These are phyloP conservation scores for Boletus mariae DNA, from an alignment of 1,284 basidiomycete genomes.

Conservation along the genomic window DNA sequence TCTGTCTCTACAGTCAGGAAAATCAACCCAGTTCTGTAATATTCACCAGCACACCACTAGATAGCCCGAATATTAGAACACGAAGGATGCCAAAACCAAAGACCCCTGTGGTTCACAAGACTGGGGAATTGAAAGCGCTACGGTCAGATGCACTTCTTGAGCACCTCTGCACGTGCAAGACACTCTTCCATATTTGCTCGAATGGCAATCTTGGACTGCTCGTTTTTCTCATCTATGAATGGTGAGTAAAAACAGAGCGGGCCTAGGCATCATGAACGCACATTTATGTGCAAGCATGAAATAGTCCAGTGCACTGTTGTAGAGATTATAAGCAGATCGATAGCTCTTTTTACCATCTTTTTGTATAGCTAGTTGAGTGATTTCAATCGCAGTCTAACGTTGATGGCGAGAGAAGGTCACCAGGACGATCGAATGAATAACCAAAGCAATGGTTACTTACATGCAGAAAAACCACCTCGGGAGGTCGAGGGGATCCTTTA, in stretches of 20 bases:
- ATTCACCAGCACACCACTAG: background rate
- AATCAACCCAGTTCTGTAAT: too few relatives aligned
- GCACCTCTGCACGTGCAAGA: conserved; percentile 87
- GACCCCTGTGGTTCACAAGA: background rate
- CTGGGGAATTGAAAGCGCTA: background rate
- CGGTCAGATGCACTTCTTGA: conserved; percentile 59
- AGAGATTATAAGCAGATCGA: conserved; percentile 87
- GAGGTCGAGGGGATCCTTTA: conserved; percentile 9
- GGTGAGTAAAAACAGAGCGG: background rate
- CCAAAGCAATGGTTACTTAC: conserved; percentile 1
- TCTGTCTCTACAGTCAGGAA: too few relatives aligned
- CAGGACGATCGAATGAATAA: background rate
- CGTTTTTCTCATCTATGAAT: conserved; percentile 86
- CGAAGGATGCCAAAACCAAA: background rate
- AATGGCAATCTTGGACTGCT: conserved; percentile 85
- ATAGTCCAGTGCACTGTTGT: conserved; percentile 93
- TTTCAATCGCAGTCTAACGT: conserved; percentile 79
- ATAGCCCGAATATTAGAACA: too few relatives aligned
- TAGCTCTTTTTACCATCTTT: conserved; percentile 92
- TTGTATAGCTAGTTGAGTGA: conserved; percentile 84
- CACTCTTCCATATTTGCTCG: conserved; percentile 89
- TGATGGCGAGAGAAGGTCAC: background rate
- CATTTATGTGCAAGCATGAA: conserved; percentile 82
- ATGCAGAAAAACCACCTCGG: conserved; percentile 16
- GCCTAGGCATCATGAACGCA: conserved; percentile 4